Conservation (phyloP, 23 red algal genomes). For the Gracilaria domingensis region DNA sequence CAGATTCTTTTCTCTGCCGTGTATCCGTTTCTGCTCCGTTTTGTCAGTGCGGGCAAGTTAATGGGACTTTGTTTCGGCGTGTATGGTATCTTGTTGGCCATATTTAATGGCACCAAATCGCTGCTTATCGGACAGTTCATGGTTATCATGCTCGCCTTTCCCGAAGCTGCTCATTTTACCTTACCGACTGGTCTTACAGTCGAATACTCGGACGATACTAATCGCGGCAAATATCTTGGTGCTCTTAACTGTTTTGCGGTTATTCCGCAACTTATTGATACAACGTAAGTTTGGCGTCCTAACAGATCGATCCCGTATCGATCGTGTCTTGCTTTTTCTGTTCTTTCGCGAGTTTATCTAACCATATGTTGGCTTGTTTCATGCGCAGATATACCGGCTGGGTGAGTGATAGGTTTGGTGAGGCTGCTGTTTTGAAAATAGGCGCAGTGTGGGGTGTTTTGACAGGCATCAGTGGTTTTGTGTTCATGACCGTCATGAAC, state of each 20-base stretch:
- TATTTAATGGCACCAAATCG: conserved; percentile 17
- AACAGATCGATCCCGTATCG: no score
- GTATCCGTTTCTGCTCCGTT: conserved; percentile 49
- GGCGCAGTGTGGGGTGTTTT: conserved; percentile 63
- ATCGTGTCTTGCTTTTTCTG: no score
- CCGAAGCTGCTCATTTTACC: conserved; percentile 52
- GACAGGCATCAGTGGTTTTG: conserved; percentile 41
- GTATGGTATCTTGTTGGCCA: conserved; percentile 36
- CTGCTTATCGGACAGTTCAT: conserved; percentile 10
- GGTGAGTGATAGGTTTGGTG: conserved; percentile 57
- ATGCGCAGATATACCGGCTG: conserved; percentile 55
- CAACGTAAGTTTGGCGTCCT: conserved; percentile 9
- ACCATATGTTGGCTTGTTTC: no score
- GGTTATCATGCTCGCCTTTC: conserved; percentile 32
- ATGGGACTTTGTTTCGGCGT: conserved; percentile 54
- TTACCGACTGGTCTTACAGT: conserved; percentile 59
- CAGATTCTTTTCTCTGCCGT: conserved; percentile 59
- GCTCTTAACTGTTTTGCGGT: conserved; percentile 67
- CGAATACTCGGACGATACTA: conserved; percentile 39
- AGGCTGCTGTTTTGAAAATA: conserved; percentile 58
- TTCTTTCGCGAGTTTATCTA: no score
- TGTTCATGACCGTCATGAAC: conserved; percentile 40
- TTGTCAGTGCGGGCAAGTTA: conserved; percentile 6
- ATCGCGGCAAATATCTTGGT: conserved; percentile 63
- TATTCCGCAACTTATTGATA: conserved; percentile 77